phyloP scores from a whole-genome alignment of 164 flowering plant species.

The Nymphaea thermarum region DNA sequence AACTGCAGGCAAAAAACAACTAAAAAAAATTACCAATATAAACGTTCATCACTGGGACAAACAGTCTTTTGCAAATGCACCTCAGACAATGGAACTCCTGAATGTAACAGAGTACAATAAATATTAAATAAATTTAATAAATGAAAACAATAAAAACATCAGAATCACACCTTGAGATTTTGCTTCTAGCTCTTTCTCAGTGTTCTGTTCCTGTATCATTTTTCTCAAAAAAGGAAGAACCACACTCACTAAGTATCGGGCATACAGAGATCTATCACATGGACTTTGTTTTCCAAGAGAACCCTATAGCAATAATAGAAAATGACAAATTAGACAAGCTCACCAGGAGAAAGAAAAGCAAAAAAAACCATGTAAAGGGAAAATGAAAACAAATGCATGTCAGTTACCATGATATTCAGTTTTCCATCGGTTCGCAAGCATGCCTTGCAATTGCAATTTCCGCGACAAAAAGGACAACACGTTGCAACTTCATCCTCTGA shows the following conservation, averaged over 20 bases:
- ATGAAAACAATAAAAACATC: background rate
- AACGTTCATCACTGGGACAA: conserved; percentile 2
- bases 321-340: background rate
- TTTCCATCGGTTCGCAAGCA: conserved; percentile 5
- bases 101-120: background rate
- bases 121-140: background rate
- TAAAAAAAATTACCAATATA: conserved; percentile 5
- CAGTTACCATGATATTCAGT: background rate
- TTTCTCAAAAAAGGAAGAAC: conserved; percentile 54
- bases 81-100: conserved; percentile 7
- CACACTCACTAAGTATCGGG: conserved; percentile 41
- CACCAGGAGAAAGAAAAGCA: background rate
- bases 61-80: background rate
- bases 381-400: background rate
- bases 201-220: conserved; percentile 45
- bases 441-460: conserved; percentile 14
- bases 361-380: background rate
- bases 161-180: conserved; percentile 30
- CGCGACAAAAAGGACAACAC: conserved; percentile 10
- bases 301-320: background rate
- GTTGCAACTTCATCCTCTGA: conserved; percentile 7
- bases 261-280: conserved; percentile 33
- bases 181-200: conserved; percentile 44
- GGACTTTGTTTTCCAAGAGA: conserved; percentile 16
- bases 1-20: background rate